A percentile compares a stretch with the other conserved stretches of the same genome.
Conservation (phyloP, 495 filamentous ascomycete genomes). For the Tetracladium marchalianum region DNA sequence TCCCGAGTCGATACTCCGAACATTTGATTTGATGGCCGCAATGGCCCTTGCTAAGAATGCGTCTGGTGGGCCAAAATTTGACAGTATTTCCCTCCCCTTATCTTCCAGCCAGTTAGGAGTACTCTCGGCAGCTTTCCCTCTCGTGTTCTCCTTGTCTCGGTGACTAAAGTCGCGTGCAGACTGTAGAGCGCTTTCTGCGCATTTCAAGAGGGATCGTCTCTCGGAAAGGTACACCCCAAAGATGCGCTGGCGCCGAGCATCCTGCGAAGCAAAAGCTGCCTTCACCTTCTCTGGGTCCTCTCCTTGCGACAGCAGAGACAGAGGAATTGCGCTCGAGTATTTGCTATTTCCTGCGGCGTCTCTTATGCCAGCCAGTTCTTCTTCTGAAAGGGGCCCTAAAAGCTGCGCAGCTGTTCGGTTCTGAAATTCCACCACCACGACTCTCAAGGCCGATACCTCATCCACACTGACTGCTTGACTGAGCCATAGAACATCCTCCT, state of each 20-base stretch:
- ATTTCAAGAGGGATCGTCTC: slow-evolving; percentile 41
- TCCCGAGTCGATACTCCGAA: slow-evolving; percentile 35
- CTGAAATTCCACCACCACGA: slow-evolving; percentile 79
- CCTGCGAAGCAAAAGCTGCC: slow-evolving; percentile 44
- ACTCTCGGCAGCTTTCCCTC: background rate
- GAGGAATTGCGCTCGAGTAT: slow-evolving; percentile 31
- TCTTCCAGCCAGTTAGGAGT: background rate
- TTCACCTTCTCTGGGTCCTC: slow-evolving; percentile 33
- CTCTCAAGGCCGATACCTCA: slow-evolving; percentile 71
- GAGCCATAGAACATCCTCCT: slow-evolving; percentile 78
- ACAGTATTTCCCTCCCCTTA: background rate
- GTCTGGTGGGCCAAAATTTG: too few relatives aligned
- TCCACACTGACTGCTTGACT: slow-evolving; percentile 66
- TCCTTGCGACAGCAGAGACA: slow-evolving; percentile 25
- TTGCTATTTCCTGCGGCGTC: slow-evolving; percentile 50
- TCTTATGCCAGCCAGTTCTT: slow-evolving; percentile 57
- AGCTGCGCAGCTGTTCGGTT: slow-evolving; percentile 55
- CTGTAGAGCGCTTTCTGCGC: slow-evolving; percentile 7
- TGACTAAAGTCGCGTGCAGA: background rate
- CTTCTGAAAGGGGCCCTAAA: slow-evolving; percentile 51
- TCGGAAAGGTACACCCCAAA: slow-evolving; percentile 63
- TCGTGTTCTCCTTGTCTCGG: background rate
- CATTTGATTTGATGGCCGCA: slow-evolving; percentile 31
- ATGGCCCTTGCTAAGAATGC: slow-evolving; percentile 17
- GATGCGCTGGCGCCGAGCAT: slow-evolving; percentile 49